phyloP scores from a whole-genome alignment of 2,329 filamentous ascomycete species.

The Leptographium radiaticola region DNA sequence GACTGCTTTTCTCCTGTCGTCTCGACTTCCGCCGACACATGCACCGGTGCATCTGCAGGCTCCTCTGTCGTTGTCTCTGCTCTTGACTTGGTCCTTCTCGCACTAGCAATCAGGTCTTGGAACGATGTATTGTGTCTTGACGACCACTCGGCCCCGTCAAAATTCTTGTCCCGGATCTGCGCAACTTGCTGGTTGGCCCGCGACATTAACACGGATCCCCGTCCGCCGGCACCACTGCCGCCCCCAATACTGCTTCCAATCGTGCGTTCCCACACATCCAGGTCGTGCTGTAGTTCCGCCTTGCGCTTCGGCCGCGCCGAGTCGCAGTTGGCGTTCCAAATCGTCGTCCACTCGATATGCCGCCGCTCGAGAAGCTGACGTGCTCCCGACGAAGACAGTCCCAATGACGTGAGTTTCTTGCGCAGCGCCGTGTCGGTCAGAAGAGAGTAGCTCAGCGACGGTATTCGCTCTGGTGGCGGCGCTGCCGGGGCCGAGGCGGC shows the following conservation, averaged over 20 bases:
- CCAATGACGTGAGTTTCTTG: conserved; percentile 71
- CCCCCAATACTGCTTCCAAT: conserved; percentile 41
- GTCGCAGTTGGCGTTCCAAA: conserved; percentile 97
- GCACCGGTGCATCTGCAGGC: too few relatives aligned
- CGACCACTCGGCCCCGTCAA: conserved; percentile 68
- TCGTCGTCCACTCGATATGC: conserved; percentile 85
- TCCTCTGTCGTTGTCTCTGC: conserved; percentile 10
- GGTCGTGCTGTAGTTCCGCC: conserved; percentile 58
- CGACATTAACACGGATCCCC: conserved; percentile 1
- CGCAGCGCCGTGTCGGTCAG: conserved; percentile 66
- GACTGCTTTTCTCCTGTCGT: too few relatives aligned
- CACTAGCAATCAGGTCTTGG: conserved; percentile 64
- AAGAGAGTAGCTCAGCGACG: conserved; percentile 74
- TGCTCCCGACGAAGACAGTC: conserved; percentile 58
- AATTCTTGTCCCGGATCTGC: conserved; percentile 74
- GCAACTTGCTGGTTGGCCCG: conserved; percentile 19
- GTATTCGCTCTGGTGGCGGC: conserved; percentile 46
- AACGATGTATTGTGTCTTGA: conserved; percentile 63
- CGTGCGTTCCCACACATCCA: conserved; percentile 78
- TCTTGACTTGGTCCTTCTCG: conserved; percentile 42
- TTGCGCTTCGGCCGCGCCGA: conserved; percentile 59
- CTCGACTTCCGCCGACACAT: background rate
- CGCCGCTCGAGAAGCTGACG: conserved; percentile 61
- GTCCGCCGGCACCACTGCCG: conserved; percentile 19
- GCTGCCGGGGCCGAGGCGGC: background rate